Evolutionary conservation across 2,329 filamentous ascomycete species (phyloP).

Genomic region (Neurospora sp.): DNA sequence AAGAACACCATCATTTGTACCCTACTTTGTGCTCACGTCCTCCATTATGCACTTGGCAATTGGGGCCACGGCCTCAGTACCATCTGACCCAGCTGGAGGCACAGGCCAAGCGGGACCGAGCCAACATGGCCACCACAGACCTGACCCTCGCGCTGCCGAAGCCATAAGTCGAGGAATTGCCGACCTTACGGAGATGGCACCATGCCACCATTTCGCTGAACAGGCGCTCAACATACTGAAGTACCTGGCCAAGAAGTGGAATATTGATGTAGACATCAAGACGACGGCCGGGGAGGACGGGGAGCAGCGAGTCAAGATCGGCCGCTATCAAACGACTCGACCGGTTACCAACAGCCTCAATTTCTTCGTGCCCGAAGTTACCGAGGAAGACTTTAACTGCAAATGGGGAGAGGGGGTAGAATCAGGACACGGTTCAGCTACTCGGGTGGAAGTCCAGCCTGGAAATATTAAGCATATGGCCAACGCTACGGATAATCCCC

Average conservation of each 20-base stretch:
- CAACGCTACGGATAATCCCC: conserved; percentile 38
- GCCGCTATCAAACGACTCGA: conserved; percentile 15
- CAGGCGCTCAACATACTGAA: conserved; percentile 51
- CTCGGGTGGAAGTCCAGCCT: background rate
- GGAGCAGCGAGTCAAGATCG: background rate
- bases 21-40: conserved; percentile 52
- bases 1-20: conserved; percentile 51
- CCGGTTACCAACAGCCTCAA: conserved; percentile 44
- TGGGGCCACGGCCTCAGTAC: conserved; percentile 27
- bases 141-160: conserved; percentile 32
- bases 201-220: conserved; percentile 51
- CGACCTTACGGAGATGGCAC: conserved; percentile 51
- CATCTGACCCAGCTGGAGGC: conserved; percentile 5
- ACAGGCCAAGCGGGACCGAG: background rate
- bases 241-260: conserved; percentile 49
- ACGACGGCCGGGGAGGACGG: conserved; percentile 7
- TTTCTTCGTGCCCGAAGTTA: conserved; percentile 44
- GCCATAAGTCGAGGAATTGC: conserved; percentile 44
- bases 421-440: background rate
- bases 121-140: conserved; percentile 9
- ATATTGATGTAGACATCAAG: conserved; percentile 40
- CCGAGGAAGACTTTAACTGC: conserved; percentile 37
- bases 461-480: conserved; percentile 16
- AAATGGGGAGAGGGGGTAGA: conserved; percentile 29
- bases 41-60: conserved; percentile 52